Conservation (phyloP, 2,329 filamentous ascomycete species). For the Ceratocystis eucalypticola region DNA sequence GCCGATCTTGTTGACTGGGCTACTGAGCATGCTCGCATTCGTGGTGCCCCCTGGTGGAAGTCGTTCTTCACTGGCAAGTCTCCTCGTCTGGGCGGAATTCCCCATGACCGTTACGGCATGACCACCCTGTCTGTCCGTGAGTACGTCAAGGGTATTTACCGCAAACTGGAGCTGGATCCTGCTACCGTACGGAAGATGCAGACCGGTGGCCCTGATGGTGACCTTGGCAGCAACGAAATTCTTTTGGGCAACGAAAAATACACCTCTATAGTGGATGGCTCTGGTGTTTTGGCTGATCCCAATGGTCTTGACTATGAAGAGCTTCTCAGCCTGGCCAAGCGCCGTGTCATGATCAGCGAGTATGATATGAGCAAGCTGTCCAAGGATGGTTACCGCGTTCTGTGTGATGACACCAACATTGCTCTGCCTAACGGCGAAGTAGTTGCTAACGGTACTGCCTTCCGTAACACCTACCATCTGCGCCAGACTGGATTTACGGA, state of each 20-base stretch:
- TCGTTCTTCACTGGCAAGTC: conserved; percentile 99
- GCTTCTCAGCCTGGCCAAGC: conserved; percentile 69
- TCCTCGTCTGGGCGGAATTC: conserved; percentile 87
- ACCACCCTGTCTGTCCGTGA: conserved; percentile 92
- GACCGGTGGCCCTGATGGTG: conserved; percentile 91
- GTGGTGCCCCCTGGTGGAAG: conserved; percentile 97
- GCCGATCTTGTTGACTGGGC: conserved; percentile 96
- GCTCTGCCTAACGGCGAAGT: conserved; percentile 78
- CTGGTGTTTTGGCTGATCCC: conserved; percentile 86
- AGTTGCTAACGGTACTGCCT: conserved; percentile 79
- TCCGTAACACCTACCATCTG: conserved; percentile 96
- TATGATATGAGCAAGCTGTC: conserved; percentile 81
- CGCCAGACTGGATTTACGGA: conserved; percentile 66
- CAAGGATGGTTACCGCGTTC: conserved; percentile 72
- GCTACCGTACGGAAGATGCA: conserved; percentile 83
- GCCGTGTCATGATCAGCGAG: conserved; percentile 75
- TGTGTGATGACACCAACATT: conserved; percentile 82
- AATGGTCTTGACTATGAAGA: conserved; percentile 77
- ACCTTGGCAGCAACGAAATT: conserved; percentile 96
- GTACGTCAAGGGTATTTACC: conserved; percentile 92
- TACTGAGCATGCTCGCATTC: conserved; percentile 77
- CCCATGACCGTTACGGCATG: conserved; percentile 94
- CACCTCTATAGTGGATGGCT: conserved; percentile 86
- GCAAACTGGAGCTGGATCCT: conserved; percentile 83
- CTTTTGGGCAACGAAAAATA: conserved; percentile 93